Evolutionary conservation across 192 early-diverging fungal species (phyloP), one percentile per base, ranked within the genome.

Genomic region (Backusella australiensis): DNA sequence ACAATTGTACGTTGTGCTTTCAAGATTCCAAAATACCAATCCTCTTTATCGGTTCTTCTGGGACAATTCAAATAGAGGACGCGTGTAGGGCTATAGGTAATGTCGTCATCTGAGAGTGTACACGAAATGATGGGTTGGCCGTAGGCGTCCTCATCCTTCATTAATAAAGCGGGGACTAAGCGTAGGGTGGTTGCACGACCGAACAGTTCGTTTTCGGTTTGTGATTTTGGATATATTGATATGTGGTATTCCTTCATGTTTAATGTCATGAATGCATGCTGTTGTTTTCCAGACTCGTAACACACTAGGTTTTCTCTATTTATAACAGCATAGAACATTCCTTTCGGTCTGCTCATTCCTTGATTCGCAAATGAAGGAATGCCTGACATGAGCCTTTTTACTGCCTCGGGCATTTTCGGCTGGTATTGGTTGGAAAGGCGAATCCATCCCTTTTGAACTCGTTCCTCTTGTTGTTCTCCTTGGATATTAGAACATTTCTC

Each of bases 21-120:
- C 86, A 91, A 8, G 94, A 85, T 77, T 90, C 93, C 39, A 86
- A 94, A 87, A 70, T 92, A 94, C 96, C 96, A 98, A 78, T 95
- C 94, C 80, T 98, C 96, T 83, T 98, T 98, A 75, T 96, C 93
- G 2, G 83, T 83, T 11, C 86, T 86, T 14, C 81, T 73, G 75
- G 89, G 85, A 32, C 85, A 90, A 75, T 89, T 91, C 11, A 94
- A 77, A 72, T 90, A 93, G 35, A 70, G 34, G 0, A 80, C 80
- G 91, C 65, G 94, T 90, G 23, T 82, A 34, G 80, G 88, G 84
- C 6, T 34, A 63, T 12, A 26, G 78, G 41, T 83, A 72, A 53
- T 81, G 75, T 21, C 85, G 34, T 41, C 35, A 9, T 63, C 59
- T 15, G 44, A 21, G 32, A 59, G 94, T 90, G 59, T 94, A 29